phyloP scores from a whole-genome alignment of 768 basidiomycete species.

The Steccherinum ochraceum region DNA sequence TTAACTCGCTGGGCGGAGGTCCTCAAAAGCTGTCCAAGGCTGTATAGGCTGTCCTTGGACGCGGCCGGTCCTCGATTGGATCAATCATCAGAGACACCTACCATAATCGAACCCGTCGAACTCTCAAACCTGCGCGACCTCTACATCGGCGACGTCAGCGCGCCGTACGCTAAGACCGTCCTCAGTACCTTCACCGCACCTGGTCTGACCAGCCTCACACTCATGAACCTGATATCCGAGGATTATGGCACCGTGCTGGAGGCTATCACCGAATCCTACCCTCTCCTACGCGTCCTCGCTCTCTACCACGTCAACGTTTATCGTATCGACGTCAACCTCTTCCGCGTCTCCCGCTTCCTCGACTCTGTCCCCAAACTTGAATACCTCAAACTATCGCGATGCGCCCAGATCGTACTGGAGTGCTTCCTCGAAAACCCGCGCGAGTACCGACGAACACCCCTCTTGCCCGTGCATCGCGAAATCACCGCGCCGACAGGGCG shows the following conservation, averaged over 20 bases:
- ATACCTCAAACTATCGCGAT: constrained; percentile 15
- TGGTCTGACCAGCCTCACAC: constrained; percentile 47
- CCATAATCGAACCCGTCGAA: constrained; percentile 28
- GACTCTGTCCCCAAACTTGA: constrained; percentile 49
- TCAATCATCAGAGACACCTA: neutral
- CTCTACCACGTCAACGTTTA: constrained; percentile 39
- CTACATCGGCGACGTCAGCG: constrained; percentile 49
- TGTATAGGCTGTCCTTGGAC: constrained; percentile 54
- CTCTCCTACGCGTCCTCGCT: constrained; percentile 48
- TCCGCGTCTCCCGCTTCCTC: constrained; percentile 42
- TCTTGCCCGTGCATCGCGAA: neutral
- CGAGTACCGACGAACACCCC: constrained; percentile 5
- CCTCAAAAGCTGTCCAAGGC: constrained; percentile 31
- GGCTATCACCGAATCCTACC: constrained; percentile 41
- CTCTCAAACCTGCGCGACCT: constrained; percentile 36
- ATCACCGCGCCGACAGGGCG: too few relatives aligned
- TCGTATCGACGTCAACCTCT: constrained; percentile 17
- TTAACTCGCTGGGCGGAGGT: constrained; percentile 47
- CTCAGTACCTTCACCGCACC: constrained; percentile 49
- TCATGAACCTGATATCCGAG: constrained; percentile 45
- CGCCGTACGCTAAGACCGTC: constrained; percentile 40
- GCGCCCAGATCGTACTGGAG: neutral
- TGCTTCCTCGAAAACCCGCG: constrained; percentile 34
- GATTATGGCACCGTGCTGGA: constrained; percentile 46
- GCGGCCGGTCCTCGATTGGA: constrained; percentile 45